Percentiles rank a stretch among this genome's conserved stretches.
phyloP scores from a whole-genome alignment of 2,329 filamentous ascomycete species.

The Geoglossum cookeanum region DNA sequence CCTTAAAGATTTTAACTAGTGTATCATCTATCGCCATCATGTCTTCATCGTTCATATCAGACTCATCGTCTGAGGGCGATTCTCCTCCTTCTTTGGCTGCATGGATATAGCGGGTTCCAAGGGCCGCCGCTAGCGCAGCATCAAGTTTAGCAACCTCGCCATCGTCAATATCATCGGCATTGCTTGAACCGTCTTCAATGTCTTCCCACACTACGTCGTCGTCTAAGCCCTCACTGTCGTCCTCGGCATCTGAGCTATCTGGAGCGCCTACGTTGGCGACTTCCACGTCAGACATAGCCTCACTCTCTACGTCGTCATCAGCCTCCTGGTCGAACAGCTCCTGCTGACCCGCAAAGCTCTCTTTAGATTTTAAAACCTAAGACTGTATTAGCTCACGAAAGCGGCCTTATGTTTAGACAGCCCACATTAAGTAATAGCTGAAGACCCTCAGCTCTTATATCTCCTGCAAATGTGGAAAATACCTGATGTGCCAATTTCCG shows the following conservation, averaged over 20 bases:
- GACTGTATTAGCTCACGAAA: conserved; percentile 13
- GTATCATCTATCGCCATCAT: conserved; percentile 81
- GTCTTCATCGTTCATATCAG: conserved; percentile 83
- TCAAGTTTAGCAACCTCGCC: conserved; percentile 21
- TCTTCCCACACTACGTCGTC: background rate
- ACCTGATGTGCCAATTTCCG: conserved; percentile 75
- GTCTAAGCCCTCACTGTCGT: conserved; percentile 33
- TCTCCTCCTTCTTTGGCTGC: background rate
- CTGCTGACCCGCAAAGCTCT: conserved; percentile 66
- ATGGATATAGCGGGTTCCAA: background rate
- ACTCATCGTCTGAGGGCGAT: background rate
- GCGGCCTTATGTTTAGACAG: background rate
- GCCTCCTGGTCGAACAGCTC: conserved; percentile 62
- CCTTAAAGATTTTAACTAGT: conserved; percentile 68
- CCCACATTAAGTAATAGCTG: conserved; percentile 34
- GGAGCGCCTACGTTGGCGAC: conserved; percentile 24
- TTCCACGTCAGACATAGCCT: conserved; percentile 25
- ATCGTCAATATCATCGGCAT: conserved; percentile 16
- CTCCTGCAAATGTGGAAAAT: conserved; percentile 61
- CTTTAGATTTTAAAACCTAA: conserved; percentile 57
- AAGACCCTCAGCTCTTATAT: conserved; percentile 55
- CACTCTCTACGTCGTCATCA: conserved; percentile 36
- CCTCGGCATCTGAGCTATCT: conserved; percentile 34
- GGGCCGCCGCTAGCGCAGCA: conserved; percentile 21
- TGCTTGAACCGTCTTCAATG: background rate